Percentiles rank a stretch among this genome's conserved stretches.
phyloP scores from a whole-genome alignment of 2,329 filamentous ascomycete species.

The Cladosporium sp. region DNA sequence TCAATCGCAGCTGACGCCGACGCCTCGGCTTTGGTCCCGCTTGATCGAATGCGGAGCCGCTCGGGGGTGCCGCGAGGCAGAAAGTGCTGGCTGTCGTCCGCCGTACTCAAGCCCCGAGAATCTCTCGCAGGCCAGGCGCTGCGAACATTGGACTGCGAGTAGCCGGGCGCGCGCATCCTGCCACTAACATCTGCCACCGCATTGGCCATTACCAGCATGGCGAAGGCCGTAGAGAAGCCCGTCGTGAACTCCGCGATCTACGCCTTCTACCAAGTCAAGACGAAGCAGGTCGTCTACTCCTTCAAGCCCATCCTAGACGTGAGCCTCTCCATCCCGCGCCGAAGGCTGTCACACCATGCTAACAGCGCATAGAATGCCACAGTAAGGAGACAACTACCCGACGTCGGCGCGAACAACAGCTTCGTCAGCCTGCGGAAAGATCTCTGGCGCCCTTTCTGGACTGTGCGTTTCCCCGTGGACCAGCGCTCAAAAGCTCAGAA shows the following conservation, averaged over 20 bases:
- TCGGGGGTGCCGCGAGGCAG: neutral
- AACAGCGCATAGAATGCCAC: conserved; percentile 40
- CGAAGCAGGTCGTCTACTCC: conserved; percentile 60
- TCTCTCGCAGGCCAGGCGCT: neutral
- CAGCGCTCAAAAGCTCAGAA: conserved; percentile 36
- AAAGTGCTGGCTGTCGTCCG: neutral
- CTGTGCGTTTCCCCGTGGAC: conserved; percentile 48
- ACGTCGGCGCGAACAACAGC: conserved; percentile 58
- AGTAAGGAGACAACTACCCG: conserved; percentile 52
- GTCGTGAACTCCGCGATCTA: conserved; percentile 44
- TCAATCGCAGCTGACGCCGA: conserved; percentile 7
- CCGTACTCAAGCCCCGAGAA: conserved; percentile 6
- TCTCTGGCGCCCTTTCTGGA: conserved; percentile 56
- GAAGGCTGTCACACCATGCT: neutral
- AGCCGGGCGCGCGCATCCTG: neutral
- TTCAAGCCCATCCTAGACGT: conserved; percentile 52
- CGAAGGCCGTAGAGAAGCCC: too few relatives aligned
- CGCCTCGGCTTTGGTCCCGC: neutral
- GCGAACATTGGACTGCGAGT: neutral
- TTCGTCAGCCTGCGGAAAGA: conserved; percentile 54
- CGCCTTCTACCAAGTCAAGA: conserved; percentile 55
- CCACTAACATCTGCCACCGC: neutral
- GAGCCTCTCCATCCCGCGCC: conserved; percentile 18
- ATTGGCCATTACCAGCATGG: too few relatives aligned
- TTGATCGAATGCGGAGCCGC: neutral